Conservation (phyloP, 371 early-diverging fungal genomes). For the Lichtheimia corymbifera region DNA sequence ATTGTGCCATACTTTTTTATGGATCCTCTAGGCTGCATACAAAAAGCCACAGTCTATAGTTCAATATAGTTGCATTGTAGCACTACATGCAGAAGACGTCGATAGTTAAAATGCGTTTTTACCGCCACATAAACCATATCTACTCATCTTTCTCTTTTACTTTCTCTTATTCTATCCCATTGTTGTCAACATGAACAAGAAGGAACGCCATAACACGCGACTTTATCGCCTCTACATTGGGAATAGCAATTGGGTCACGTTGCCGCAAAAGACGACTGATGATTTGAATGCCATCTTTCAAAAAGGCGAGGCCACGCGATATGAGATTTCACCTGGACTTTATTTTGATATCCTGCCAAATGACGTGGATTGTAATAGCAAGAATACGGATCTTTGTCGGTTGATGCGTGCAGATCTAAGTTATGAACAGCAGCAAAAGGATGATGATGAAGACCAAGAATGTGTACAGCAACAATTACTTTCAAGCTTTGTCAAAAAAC, state of each 20-base stretch:
- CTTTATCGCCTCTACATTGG: constrained; percentile 41
- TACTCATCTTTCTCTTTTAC: background rate
- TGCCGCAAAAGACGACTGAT: constrained; percentile 30
- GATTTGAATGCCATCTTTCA: constrained; percentile 34
- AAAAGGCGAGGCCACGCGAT: constrained; percentile 36
- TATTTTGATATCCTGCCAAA: constrained; percentile 43
- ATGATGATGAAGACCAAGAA: background rate
- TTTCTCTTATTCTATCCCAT: background rate
- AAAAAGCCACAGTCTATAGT: no score
- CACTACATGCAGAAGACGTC: no score
- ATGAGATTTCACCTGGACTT: constrained; percentile 32
- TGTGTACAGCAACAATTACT: constrained; percentile 17
- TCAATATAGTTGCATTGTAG: no score
- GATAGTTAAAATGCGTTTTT: no score
- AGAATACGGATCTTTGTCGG: constrained; percentile 40
- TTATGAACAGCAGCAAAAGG: constrained; percentile 9
- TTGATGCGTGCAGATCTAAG: constrained; percentile 47
- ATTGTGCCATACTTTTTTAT: no score
- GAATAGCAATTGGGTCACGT: constrained; percentile 48
- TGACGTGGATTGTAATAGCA: constrained; percentile 49
- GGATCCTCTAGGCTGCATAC: no score
- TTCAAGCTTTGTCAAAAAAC: constrained; percentile 28
- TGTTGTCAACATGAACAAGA: constrained; percentile 5
- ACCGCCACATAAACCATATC: no score
- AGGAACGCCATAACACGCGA: background rate